Base-by-base conservation (phyloP, 1,139 yeast species). In the Pichia sp. region DNA sequence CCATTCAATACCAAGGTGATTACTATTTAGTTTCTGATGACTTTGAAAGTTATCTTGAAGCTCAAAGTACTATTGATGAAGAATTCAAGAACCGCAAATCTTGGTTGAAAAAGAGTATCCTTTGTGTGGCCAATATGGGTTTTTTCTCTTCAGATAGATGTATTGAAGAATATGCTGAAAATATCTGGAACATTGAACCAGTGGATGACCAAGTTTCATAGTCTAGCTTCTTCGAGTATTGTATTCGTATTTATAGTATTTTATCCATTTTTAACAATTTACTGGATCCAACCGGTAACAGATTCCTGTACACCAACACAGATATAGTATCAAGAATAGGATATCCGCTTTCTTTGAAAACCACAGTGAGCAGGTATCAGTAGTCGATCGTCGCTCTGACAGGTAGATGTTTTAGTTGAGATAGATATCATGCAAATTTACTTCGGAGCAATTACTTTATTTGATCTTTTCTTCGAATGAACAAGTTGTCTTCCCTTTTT, bases 101-200 rank as follows among this genome's bases (percentile, higher is more conserved):
- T 36, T 88, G 96, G 96, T 71, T 76, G 42, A 77, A 75, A 59
- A 86, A 84, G 67, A 69, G 81, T 37, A 83, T 88, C 47, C 64
- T 70, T 49, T 77, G 84, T 54, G 96, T 88, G 44, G 95, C 96
- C 46, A 85, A 85, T 61, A 84, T 85, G 83, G 97, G 96, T 9
- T 89, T 84, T 74, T 88, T 88, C 67, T 76, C 85, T 46, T 79
- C 91, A 50, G 96, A 88, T 63, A 74, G 96, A 63, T 86, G 95
- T 61, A 82, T 88, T 58, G 84, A 81, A 53, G 96, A 89, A 61
- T 88, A 88, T 54, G 95, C 96, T 26, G 96, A 85, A 54, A 77
- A 81, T 49, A 86, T 88, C 56, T 89, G 96, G 96, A 83, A 86
- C 58, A 76, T 86, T 49, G 95, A 85, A 65, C 91, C 95, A 14